These are phyloP conservation scores for Fraxinus greggii DNA, from an alignment of 305 asterid genomes.

Conservation along the genomic window DNA sequence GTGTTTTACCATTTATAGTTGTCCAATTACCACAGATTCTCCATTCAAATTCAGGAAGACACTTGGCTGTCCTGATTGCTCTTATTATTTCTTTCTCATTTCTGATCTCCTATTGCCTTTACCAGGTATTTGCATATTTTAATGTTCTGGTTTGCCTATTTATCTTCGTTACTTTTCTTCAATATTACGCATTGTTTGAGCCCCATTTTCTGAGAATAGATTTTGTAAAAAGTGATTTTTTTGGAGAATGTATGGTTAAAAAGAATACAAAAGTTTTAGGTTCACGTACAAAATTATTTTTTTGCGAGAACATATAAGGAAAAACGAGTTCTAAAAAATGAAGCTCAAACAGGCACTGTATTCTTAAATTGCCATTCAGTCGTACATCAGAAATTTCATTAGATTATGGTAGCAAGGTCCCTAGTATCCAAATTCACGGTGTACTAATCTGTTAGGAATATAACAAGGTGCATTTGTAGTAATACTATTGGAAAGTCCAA, in stretches of 20 bases:
- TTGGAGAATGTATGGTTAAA: background rate
- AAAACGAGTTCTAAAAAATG: background rate
- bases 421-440: background rate
- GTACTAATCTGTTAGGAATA: background rate
- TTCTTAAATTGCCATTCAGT: background rate
- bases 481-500: background rate
- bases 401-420: constrained; percentile 5
- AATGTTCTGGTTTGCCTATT: background rate
- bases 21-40: constrained; percentile 75
- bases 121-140: constrained; percentile 60
- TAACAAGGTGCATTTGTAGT: background rate
- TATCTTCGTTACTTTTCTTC: constrained; percentile 8
- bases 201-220: background rate
- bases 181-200: background rate
- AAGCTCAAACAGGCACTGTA: background rate
- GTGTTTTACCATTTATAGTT: constrained; percentile 70
- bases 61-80: constrained; percentile 65
- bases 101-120: constrained; percentile 72
- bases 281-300: background rate
- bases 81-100: constrained; percentile 64
- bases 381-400: background rate
- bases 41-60: constrained; percentile 58
- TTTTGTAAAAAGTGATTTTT: background rate
- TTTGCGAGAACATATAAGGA: background rate
- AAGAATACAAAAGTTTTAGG: too few relatives aligned